Evolutionary conservation across 352 stramenopile genomes (phyloP).

Genomic region (Globisporangium heterothallicum): DNA sequence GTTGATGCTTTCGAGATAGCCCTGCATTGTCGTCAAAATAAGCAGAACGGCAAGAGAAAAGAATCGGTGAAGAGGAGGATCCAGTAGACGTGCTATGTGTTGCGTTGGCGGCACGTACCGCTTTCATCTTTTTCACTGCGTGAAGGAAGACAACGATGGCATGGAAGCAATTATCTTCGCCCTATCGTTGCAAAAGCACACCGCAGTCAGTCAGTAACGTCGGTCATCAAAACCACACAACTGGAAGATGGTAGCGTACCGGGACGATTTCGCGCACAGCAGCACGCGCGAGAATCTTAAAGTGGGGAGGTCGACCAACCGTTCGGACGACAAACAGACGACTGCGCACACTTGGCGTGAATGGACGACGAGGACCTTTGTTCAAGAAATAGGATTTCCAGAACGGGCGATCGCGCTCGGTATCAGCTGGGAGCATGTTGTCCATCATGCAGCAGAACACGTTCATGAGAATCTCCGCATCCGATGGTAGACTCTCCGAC

Average conservation of each 20-base stretch:
- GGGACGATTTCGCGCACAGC: conserved; percentile 78
- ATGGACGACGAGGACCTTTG: conserved; percentile 65
- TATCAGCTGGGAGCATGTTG: conserved; percentile 76
- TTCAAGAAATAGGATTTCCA: conserved; percentile 78
- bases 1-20: conserved; percentile 86
- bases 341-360: conserved; percentile 64
- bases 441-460: conserved; percentile 86
- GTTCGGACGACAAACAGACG: conserved; percentile 77
- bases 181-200: conserved; percentile 24
- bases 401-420: conserved; percentile 75
- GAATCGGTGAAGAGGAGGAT: too few species aligned
- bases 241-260: conserved; percentile 23
- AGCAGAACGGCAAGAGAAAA: background rate
- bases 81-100: too few species aligned
- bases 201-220: background rate
- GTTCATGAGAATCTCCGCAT: conserved; percentile 86
- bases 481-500: conserved; percentile 68
- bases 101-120: conserved; percentile 36
- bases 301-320: conserved; percentile 68
- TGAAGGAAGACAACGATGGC: conserved; percentile 81
- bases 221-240: background rate
- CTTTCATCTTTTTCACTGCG: conserved; percentile 82
- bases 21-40: conserved; percentile 26
- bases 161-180: conserved; percentile 83
- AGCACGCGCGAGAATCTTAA: conserved; percentile 75